Percentiles rank a stretch among this genome's conserved stretches.
phyloP scores from a whole-genome alignment of 805 yeast genomes.

The Saturnispora mendoncae region DNA sequence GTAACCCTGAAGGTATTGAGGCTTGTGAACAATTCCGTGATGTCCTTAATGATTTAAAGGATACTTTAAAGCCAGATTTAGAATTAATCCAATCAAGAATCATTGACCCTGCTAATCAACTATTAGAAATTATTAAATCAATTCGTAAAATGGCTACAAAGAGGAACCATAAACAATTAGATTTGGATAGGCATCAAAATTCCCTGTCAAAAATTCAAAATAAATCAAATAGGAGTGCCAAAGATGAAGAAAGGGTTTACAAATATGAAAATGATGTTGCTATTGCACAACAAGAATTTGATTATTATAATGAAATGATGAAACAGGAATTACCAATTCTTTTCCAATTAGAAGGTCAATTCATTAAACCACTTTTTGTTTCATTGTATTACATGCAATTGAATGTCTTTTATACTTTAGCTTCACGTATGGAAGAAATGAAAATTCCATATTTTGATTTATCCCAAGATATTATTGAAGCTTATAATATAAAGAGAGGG shows the following conservation, averaged over 20 bases:
- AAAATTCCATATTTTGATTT: conserved; percentile 94
- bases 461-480: conserved; percentile 71
- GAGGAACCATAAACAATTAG: conserved; percentile 92
- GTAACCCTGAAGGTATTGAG: conserved; percentile 91
- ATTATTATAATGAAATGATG: conserved; percentile 91
- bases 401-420: conserved; percentile 89
- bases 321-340: conserved; percentile 83
- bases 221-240: conserved; percentile 74
- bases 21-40: conserved; percentile 90
- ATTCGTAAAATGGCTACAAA: conserved; percentile 92
- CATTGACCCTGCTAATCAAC: conserved; percentile 85
- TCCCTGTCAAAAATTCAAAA: conserved; percentile 63
- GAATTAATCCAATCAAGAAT: conserved; percentile 86
- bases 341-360: conserved; percentile 82
- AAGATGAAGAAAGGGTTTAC: conserved; percentile 88
- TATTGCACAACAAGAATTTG: conserved; percentile 90
- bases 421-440: conserved; percentile 87
- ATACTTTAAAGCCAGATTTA: conserved; percentile 81
- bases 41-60: conserved; percentile 79
- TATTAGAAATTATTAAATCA: conserved; percentile 68
- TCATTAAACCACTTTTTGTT: conserved; percentile 88
- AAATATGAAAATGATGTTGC: conserved; percentile 82
- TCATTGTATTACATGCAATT: conserved; percentile 96
- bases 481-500: conserved; percentile 76
- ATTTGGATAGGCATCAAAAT: conserved; percentile 77